Base-by-base conservation (phyloP, 192 early-diverging fungal genomes). In the Backusella sp. region DNA sequence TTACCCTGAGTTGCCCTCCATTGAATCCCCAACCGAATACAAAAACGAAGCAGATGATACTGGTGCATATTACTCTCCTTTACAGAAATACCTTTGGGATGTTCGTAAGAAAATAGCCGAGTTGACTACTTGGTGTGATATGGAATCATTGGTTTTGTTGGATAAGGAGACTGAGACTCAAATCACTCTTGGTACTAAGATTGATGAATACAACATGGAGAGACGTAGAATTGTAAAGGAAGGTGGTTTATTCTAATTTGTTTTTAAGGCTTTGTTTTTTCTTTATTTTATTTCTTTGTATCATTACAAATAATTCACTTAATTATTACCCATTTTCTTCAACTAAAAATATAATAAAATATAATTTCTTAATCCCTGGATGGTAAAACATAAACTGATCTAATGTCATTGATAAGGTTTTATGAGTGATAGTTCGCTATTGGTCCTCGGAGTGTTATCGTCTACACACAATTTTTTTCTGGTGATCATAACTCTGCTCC, bases 71-170 rank as follows among this genome's bases (percentile, higher is more conserved):
- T 83, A 79, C 67, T 72, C 77, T 11, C 77, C 82, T 52, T 73
- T 79, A 66, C 82, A 83, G 32, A 66, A 62, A 17, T 83, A 77
- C 36, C 56, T 83, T 62, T 83, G 82, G 82, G 77, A 79, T 70
- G 71, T 79, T 15, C 78, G 77, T 23, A 52, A 71, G 19, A 67
- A 70, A 62, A 15, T 83, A 3, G 70, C 66, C 7, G 73, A 70
- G 4, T 56, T 83, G 28, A 26, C 69, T 6, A 49, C 21, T 35
- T 83, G 82, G 82, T 79, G 75, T 70, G 77, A 79, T 32, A 35
- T 68, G 6, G 35, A 72, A 73, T 42, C 42, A 14, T 32, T 76
- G 15, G 41, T 76, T 2, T 46, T 77, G 1, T 21, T 74, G 15
- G 41, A 66, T 26, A 42, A 66, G 66, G 17, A 75, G 23, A 28